phyloP scores from a whole-genome alignment of 2,329 filamentous ascomycete genomes.

The Annulohypoxylon truncatum region DNA sequence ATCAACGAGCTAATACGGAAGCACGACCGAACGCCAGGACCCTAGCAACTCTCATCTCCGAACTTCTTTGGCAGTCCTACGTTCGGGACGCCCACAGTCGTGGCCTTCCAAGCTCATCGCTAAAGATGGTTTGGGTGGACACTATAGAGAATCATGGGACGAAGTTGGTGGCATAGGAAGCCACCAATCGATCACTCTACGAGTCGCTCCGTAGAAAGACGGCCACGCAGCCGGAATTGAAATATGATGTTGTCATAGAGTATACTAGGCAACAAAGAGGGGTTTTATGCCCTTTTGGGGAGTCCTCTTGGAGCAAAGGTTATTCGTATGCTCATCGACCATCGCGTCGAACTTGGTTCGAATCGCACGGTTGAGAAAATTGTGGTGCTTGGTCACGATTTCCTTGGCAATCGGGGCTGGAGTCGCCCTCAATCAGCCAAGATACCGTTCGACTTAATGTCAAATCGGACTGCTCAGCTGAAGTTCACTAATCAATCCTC shows the following conservation, averaged over 20 bases:
- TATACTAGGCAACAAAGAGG: not conserved
- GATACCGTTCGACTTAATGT: no score
- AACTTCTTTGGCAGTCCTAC: no score
- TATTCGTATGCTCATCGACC: not conserved
- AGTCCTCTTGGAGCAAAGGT: not conserved
- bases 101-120: not conserved
- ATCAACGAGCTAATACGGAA: no score
- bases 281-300: not conserved
- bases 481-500: no score
- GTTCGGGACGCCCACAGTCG: no score
- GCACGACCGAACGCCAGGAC: no score
- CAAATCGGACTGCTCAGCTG: no score
- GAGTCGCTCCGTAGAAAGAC: not conserved
- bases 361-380: not conserved
- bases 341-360: not conserved
- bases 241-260: not conserved
- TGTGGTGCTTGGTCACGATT: not conserved
- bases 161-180: not conserved
- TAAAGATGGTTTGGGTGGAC: not conserved
- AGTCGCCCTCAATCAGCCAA: no score
- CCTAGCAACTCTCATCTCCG: no score
- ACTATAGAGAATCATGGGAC: not conserved
- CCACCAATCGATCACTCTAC: not conserved
- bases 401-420: no score
- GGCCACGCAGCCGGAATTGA: not conserved